Evolutionary conservation across 208 protist genomes (phyloP).

Genomic region (Herpetomonas tarakana): DNA sequence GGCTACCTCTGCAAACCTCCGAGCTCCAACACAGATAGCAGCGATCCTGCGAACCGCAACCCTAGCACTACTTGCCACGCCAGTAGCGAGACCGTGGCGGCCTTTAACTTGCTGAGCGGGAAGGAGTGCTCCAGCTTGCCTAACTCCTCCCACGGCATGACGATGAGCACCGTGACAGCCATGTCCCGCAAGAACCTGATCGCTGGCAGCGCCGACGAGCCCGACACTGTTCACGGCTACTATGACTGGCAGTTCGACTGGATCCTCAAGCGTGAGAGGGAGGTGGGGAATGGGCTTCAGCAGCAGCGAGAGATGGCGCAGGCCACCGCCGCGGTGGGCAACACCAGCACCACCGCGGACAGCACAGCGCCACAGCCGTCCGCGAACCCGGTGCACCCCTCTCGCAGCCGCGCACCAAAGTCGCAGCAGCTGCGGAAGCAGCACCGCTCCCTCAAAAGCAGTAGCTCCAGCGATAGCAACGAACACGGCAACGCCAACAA

Average conservation of each 20-base stretch:
- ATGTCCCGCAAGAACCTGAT: slow-evolving; percentile 3
- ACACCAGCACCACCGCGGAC: no score
- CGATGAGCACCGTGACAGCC: neutral
- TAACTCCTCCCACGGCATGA: neutral
- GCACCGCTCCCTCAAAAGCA: neutral
- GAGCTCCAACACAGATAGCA: slow-evolving; percentile 1
- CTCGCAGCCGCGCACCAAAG: no score
- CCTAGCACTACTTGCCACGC: neutral
- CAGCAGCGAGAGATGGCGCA: neutral
- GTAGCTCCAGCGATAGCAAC: no score
- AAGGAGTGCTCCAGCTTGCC: neutral
- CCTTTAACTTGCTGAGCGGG: neutral
- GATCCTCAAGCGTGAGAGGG: slow-evolving; percentile 66
- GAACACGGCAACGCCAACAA: no score
- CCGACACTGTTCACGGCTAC: slow-evolving; percentile 22
- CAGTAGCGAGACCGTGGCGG: neutral
- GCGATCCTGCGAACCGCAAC: neutral
- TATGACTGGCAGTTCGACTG: slow-evolving; percentile 89
- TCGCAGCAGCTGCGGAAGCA: no score
- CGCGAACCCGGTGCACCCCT: neutral
- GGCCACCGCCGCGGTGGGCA: neutral
- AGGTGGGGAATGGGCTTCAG: slow-evolving; percentile 32
- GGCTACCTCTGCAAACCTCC: slow-evolving; percentile 12
- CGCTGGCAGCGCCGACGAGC: slow-evolving; percentile 12
- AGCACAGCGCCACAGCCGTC: no score